phyloP scores from a whole-genome alignment of 768 basidiomycete species.

The Leccinum variicolor region DNA sequence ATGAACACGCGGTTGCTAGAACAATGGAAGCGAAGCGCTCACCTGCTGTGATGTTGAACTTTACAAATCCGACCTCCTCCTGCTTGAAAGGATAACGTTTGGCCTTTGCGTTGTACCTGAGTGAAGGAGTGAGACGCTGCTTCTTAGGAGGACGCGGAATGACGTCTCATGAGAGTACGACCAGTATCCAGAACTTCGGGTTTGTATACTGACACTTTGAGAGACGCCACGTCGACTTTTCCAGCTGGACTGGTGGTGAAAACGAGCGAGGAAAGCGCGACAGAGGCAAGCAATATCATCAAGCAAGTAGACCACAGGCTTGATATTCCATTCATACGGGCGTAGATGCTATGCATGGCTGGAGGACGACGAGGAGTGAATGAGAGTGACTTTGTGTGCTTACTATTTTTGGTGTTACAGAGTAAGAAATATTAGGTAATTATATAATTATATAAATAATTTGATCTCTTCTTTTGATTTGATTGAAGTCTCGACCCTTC shows the following conservation, averaged over 20 bases:
- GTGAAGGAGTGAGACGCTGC: slow-evolving; percentile 10
- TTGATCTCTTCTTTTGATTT: neutral
- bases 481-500: slow-evolving; percentile 7
- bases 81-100: slow-evolving; percentile 56
- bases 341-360: slow-evolving; percentile 65
- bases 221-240: slow-evolving; percentile 51
- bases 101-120: slow-evolving; percentile 46
- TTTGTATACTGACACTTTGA: slow-evolving; percentile 69
- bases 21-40: slow-evolving; percentile 32
- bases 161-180: slow-evolving; percentile 6
- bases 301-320: slow-evolving; percentile 71
- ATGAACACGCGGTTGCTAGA: slow-evolving; percentile 20
- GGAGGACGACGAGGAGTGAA: neutral
- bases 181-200: neutral
- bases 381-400: neutral
- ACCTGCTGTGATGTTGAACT: slow-evolving; percentile 84
- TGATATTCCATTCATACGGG: slow-evolving; percentile 72
- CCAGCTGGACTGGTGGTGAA: slow-evolving; percentile 59
- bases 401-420: slow-evolving; percentile 9
- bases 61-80: slow-evolving; percentile 76
- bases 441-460: neutral
- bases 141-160: slow-evolving; percentile 8
- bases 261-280: slow-evolving; percentile 72
- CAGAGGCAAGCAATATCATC: slow-evolving; percentile 65
- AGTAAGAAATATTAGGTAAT: neutral